Evolutionary conservation across 2,329 filamentous ascomycete species (phyloP).

Genomic region (Fusarium hostae): DNA sequence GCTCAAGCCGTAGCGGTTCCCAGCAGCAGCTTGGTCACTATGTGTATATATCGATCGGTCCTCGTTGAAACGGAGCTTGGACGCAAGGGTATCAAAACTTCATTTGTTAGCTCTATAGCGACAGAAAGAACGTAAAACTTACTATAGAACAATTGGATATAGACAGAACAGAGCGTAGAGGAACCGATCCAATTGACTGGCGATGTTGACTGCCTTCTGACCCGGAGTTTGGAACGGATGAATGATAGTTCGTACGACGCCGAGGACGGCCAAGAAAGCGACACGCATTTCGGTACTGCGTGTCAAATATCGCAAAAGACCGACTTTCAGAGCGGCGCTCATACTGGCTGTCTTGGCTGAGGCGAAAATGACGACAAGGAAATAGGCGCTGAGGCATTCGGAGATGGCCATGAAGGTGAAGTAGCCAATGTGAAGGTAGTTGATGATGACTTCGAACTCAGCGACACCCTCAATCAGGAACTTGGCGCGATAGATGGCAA

Average conservation of each 20-base stretch:
- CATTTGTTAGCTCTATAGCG: not conserved
- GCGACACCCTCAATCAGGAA: slow-evolving; percentile 44
- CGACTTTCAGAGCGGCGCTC: slow-evolving; percentile 44
- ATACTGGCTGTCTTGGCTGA: slow-evolving; percentile 43
- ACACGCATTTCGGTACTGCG: slow-evolving; percentile 53
- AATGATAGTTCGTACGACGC: slow-evolving; percentile 53
- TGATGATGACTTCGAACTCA: slow-evolving; percentile 45
- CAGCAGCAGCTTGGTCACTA: slow-evolving; percentile 2
- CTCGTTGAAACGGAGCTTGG: slow-evolving; percentile 43
- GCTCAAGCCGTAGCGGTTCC: slow-evolving; percentile 1
- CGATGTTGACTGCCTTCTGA: slow-evolving; percentile 50
- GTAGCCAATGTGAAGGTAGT: slow-evolving; percentile 55
- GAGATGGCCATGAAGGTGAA: slow-evolving; percentile 54
- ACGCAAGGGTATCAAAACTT: slow-evolving; percentile 50
- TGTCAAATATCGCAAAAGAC: slow-evolving; percentile 53
- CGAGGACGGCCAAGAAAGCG: slow-evolving; percentile 51
- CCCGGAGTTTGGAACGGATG: slow-evolving; percentile 52
- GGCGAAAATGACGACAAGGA: slow-evolving; percentile 52
- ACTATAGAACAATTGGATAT: slow-evolving; percentile 55
- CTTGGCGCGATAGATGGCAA: slow-evolving; percentile 48
- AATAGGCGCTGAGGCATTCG: slow-evolving; percentile 53
- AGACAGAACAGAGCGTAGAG: slow-evolving; percentile 54
- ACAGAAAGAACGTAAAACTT: not conserved
- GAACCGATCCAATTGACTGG: slow-evolving; percentile 55
- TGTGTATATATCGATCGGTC: slow-evolving; percentile 18